These are phyloP conservation scores for Colletotrichum sidae DNA, from an alignment of 2,329 filamentous ascomycete species.

Conservation along the genomic window DNA sequence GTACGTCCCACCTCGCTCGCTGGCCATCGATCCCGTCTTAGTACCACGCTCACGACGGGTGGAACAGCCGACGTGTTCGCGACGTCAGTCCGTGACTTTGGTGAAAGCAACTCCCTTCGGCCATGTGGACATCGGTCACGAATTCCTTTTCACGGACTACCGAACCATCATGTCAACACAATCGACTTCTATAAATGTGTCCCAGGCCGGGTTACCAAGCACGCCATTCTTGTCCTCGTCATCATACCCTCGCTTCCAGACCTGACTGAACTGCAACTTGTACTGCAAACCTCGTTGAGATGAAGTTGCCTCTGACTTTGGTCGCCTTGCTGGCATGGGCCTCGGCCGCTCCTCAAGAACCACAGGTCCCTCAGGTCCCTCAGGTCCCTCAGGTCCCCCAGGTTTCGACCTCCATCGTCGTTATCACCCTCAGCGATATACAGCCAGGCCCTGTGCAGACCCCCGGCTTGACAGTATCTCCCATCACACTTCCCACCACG, in stretches of 20 bases:
- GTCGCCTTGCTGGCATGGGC: conserved; percentile 16
- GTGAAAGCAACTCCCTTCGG: neutral
- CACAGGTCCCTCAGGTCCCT: conserved; percentile 21
- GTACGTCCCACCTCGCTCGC: neutral
- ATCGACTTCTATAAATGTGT: conserved; percentile 22
- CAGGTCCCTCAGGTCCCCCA: conserved; percentile 6
- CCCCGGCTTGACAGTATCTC: too few relatives aligned
- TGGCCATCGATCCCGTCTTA: neutral
- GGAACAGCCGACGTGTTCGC: conserved; percentile 29
- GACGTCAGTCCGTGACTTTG: neutral
- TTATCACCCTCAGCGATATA: conserved; percentile 27
- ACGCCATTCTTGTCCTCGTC: conserved; percentile 16
- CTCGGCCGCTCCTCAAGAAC: conserved; percentile 24
- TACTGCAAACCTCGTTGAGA: neutral
- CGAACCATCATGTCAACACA: neutral
- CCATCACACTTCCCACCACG: too few relatives aligned
- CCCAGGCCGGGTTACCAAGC: conserved; percentile 1
- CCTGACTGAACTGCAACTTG: neutral
- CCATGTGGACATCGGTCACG: neutral
- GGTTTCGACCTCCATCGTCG: conserved; percentile 18
- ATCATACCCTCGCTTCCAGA: neutral
- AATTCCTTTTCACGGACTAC: neutral
- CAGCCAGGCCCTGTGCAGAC: conserved; percentile 8
- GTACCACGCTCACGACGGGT: conserved; percentile 27
- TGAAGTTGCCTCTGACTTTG: conserved; percentile 25